Evolutionary conservation across 345 rosid genomes (phyloP).

Genomic region (Chamaenerion angustifolium): DNA sequence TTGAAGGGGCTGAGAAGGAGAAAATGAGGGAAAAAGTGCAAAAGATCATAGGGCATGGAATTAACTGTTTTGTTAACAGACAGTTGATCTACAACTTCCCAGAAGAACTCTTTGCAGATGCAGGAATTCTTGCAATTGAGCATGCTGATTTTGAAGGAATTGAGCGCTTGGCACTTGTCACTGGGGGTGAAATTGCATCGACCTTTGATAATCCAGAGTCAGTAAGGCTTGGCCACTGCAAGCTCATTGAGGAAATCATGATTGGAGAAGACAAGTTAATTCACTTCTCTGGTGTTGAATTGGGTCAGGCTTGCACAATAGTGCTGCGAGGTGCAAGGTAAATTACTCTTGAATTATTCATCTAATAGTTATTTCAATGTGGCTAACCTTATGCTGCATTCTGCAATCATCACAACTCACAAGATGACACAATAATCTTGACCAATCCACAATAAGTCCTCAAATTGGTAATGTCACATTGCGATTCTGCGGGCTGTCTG

Average conservation of each 20-base stretch:
- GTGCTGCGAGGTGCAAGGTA: constrained; percentile 96
- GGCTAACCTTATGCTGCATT: background rate
- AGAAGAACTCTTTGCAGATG: constrained; percentile 93
- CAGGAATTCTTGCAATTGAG: constrained; percentile 95
- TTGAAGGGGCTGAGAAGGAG: constrained; percentile 95
- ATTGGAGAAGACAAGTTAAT: constrained; percentile 97
- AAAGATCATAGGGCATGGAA: constrained; percentile 80
- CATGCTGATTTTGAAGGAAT: constrained; percentile 99
- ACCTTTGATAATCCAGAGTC: constrained; percentile 99
- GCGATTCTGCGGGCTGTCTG: too few species aligned
- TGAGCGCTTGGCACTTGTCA: constrained; percentile 83
- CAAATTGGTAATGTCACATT: background rate
- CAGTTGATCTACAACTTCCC: constrained; percentile 97
- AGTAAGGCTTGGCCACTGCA: constrained; percentile 90
- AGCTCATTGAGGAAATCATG: constrained; percentile 95
- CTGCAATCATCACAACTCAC: background rate
- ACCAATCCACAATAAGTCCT: background rate
- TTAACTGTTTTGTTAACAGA: constrained; percentile 97
- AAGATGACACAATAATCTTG: too few species aligned
- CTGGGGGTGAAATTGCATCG: constrained; percentile 96
- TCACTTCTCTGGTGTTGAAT: constrained; percentile 87
- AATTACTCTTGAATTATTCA: background rate
- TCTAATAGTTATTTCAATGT: background rate
- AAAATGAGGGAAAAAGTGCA: constrained; percentile 98
- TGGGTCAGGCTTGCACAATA: constrained; percentile 97